phyloP scores from a whole-genome alignment of 2,329 filamentous ascomycete species.

The Malbranchea zuffiana region DNA sequence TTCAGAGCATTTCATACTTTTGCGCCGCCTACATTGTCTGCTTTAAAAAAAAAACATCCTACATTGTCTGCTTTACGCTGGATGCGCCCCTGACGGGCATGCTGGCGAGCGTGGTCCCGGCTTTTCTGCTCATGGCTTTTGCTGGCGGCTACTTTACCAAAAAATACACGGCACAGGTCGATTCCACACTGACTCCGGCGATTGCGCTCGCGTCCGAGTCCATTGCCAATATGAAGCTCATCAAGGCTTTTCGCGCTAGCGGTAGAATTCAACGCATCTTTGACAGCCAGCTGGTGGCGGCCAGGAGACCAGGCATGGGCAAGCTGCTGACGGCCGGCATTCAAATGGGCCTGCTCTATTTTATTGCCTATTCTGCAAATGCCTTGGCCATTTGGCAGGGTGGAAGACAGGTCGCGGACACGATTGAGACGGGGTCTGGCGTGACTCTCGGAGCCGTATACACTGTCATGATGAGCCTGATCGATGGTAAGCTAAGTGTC shows the following conservation, averaged over 20 bases:
- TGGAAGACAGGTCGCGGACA: constrained; percentile 41
- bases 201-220: constrained; percentile 50
- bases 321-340: constrained; percentile 45
- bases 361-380: constrained; percentile 54
- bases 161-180: constrained; percentile 37
- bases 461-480: constrained; percentile 46
- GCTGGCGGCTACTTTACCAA: constrained; percentile 36
- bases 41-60: constrained; percentile 40
- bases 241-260: constrained; percentile 50
- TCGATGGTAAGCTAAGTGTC: constrained; percentile 34
- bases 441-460: constrained; percentile 41
- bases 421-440: constrained; percentile 22
- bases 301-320: constrained; percentile 42
- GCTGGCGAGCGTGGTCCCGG: constrained; percentile 37
- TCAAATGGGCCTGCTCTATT: constrained; percentile 50
- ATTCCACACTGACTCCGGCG: constrained; percentile 43
- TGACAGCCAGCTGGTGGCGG: constrained; percentile 36
- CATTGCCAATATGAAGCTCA: constrained; percentile 46
- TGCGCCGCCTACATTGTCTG: constrained; percentile 41
- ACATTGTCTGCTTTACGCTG: constrained; percentile 40
- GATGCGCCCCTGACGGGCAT: constrained; percentile 37
- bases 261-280: constrained; percentile 48
- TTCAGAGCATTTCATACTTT: constrained; percentile 38
- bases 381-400: constrained; percentile 56
- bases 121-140: constrained; percentile 37